phyloP scores from a whole-genome alignment of 257 asterid species.

The Fraxinus pennsylvanica region DNA sequence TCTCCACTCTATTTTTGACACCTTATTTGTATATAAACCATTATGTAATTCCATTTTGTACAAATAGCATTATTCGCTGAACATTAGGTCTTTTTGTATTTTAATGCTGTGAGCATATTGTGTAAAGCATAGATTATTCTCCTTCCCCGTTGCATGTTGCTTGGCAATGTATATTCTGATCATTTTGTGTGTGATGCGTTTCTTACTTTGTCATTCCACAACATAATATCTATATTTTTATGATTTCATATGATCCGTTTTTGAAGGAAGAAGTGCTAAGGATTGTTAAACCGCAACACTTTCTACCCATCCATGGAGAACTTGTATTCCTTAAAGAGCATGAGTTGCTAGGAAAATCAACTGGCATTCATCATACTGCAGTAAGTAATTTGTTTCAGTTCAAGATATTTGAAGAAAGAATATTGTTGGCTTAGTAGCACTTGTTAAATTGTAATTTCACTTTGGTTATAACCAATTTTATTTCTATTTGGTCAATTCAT shows the following conservation, averaged over 20 bases:
- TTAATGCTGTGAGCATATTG: slow-evolving; percentile 7
- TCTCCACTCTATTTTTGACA: no score
- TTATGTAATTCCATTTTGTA: no score
- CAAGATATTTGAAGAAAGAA: not conserved
- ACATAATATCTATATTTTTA: slow-evolving; percentile 10
- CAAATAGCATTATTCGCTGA: no score
- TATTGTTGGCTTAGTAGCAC: not conserved
- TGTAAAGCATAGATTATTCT: slow-evolving; percentile 19
- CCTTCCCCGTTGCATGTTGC: slow-evolving; percentile 20
- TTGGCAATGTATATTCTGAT: slow-evolving; percentile 12
- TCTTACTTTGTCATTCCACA: not conserved
- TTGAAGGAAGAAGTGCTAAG: slow-evolving; percentile 89
- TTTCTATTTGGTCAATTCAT: not conserved
- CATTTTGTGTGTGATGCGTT: not conserved
- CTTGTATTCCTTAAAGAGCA: slow-evolving; percentile 97
- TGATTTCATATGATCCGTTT: slow-evolving; percentile 28
- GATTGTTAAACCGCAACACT: slow-evolving; percentile 98
- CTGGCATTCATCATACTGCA: slow-evolving; percentile 90
- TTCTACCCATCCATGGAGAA: slow-evolving; percentile 96
- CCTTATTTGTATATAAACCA: no score
- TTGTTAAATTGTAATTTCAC: not conserved
- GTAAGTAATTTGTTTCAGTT: slow-evolving; percentile 52
- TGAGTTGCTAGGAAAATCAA: slow-evolving; percentile 86
- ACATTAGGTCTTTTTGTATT: not conserved
- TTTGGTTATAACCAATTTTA: not conserved